phyloP scores from a whole-genome alignment of 83 land plant genomes.

The Larix sibirica region DNA sequence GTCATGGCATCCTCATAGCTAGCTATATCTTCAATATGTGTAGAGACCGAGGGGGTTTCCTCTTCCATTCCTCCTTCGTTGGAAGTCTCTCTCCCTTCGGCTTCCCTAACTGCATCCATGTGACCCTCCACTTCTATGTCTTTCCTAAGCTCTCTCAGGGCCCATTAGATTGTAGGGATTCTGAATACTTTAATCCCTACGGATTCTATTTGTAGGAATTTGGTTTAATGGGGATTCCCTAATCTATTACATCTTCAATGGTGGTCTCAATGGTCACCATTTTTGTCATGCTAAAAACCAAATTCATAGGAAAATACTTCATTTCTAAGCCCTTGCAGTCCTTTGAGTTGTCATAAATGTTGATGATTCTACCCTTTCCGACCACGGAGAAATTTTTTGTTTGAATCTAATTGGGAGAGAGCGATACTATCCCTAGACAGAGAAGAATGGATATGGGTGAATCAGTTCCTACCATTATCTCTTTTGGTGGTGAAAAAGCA shows the following conservation, averaged over 20 bases:
- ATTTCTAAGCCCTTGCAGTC: too few relatives aligned
- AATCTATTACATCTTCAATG: neutral
- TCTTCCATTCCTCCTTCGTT: constrained; percentile 31
- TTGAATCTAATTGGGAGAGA: too few relatives aligned
- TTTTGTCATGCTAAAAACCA: neutral
- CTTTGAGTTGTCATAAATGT: too few relatives aligned
- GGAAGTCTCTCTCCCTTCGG: constrained; percentile 47
- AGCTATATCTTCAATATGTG: neutral
- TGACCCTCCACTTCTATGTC: neutral
- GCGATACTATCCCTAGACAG: too few relatives aligned
- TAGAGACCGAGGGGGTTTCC: neutral
- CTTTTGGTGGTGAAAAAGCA: too few relatives aligned
- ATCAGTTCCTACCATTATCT: too few relatives aligned
- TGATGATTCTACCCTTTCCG: too few relatives aligned
- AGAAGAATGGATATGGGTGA: too few relatives aligned
- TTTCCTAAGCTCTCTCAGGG: neutral
- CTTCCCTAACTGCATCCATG: neutral
- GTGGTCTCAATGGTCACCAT: constrained; percentile 13
- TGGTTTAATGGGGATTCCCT: neutral
- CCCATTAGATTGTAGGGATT: neutral
- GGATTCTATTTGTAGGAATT: constrained; percentile 6
- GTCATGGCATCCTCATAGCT: too few relatives aligned
- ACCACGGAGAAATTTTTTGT: too few relatives aligned
- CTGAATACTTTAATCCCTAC: neutral
- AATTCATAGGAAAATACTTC: neutral